Evolutionary conservation across 1,139 yeast species (phyloP).

Genomic region (Candida sanyaensis): DNA sequence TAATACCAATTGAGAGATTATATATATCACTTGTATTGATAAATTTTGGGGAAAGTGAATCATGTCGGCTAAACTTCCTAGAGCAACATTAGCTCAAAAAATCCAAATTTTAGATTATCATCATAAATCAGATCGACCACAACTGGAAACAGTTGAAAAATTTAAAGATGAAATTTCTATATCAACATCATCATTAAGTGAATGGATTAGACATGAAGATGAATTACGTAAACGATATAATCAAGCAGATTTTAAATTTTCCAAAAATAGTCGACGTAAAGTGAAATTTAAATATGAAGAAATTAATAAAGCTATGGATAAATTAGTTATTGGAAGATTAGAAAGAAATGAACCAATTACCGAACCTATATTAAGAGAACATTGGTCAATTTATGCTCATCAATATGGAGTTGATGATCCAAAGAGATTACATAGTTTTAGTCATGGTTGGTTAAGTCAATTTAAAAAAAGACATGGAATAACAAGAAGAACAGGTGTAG

Average conservation of each 20-base stretch:
- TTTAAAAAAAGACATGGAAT: constrained; percentile 61
- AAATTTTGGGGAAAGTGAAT: no score
- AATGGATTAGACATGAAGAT: constrained; percentile 58
- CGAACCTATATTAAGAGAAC: constrained; percentile 56
- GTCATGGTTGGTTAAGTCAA: constrained; percentile 64
- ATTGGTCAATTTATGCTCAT: constrained; percentile 58
- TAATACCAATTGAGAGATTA: no score
- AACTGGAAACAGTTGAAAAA: constrained; percentile 57
- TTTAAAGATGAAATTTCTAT: constrained; percentile 52
- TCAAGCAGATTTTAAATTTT: constrained; percentile 37
- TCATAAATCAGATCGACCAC: constrained; percentile 51
- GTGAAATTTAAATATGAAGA: constrained; percentile 56
- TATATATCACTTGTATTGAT: no score
- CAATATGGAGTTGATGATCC: constrained; percentile 63
- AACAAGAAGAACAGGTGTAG: constrained; percentile 21
- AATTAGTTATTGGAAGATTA: constrained; percentile 46
- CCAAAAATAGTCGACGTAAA: constrained; percentile 47
- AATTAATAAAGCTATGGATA: constrained; percentile 60
- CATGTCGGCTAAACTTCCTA: constrained; percentile 34
- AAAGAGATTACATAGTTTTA: constrained; percentile 52
- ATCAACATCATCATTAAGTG: constrained; percentile 59
- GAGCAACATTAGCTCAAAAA: constrained; percentile 62
- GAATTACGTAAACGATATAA: constrained; percentile 46
- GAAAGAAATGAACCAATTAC: constrained; percentile 49
- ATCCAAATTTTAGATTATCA: constrained; percentile 54